Evolutionary conservation across 108 stramenopile genomes (phyloP).

Genomic region (Nitzschia sp.): DNA sequence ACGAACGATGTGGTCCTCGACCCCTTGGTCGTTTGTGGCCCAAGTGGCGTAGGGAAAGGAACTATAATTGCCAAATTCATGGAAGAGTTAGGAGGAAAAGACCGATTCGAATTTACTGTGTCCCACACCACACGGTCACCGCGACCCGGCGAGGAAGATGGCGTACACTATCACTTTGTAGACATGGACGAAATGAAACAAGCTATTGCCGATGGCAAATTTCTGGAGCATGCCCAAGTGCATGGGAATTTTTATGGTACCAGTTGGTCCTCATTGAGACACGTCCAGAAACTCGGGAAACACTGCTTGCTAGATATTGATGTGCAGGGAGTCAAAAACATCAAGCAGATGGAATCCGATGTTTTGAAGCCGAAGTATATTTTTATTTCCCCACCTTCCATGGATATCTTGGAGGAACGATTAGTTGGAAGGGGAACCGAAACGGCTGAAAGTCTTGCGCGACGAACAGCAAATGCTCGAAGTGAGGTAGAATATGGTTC

Average conservation of each 20-base stretch:
- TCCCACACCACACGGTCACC: constrained; percentile 93
- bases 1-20: constrained; percentile 11
- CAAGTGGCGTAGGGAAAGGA: constrained; percentile 50
- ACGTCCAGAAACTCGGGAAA: constrained; percentile 59
- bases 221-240: constrained; percentile 93
- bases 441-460: constrained; percentile 66
- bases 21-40: constrained; percentile 61
- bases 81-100: constrained; percentile 61
- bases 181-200: constrained; percentile 43
- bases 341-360: constrained; percentile 45
- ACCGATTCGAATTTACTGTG: constrained; percentile 77
- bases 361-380: constrained; percentile 63
- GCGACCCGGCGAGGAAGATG: constrained; percentile 82
- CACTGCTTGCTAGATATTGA: constrained; percentile 95
- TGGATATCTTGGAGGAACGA: constrained; percentile 77
- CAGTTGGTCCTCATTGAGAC: constrained; percentile 62
- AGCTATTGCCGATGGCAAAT: constrained; percentile 37
- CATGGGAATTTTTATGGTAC: constrained; percentile 98
- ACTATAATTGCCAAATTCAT: constrained; percentile 79
- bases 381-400: constrained; percentile 93
- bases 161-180: constrained; percentile 92
- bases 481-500: constrained; percentile 88
- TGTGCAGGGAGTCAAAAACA: constrained; percentile 73
- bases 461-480: constrained; percentile 76
- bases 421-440: constrained; percentile 87